Conservation (phyloP, 371 early-diverging fungal genomes). For the Circinella umbellata region DNA sequence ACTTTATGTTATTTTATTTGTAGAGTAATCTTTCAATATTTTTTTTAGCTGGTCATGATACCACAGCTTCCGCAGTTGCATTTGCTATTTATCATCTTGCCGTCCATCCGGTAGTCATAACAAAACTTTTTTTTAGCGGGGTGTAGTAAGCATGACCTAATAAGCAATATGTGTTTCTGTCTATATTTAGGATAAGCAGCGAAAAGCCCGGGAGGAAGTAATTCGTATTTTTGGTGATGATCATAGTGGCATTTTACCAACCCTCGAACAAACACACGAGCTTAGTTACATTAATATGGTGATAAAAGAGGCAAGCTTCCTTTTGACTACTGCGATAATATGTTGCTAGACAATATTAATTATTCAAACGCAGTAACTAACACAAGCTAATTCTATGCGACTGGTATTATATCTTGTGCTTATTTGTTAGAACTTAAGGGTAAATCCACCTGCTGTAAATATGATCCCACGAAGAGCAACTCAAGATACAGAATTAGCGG, state of each 20-base stretch:
- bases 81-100: slow-evolving; percentile 35
- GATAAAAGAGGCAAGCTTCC: slow-evolving; percentile 33
- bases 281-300: slow-evolving; percentile 48
- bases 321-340: too few species aligned
- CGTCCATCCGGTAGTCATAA: slow-evolving; percentile 11
- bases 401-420: not conserved
- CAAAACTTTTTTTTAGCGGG: too few species aligned
- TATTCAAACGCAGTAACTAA: too few species aligned
- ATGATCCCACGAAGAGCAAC: slow-evolving; percentile 11
- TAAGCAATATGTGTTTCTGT: not conserved
- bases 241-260: slow-evolving; percentile 26
- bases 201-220: not conserved
- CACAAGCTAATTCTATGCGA: too few species aligned
- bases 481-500: slow-evolving; percentile 18
- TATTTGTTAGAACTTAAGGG: slow-evolving; percentile 21
- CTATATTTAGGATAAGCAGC: not conserved
- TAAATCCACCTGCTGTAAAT: slow-evolving; percentile 6
- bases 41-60: slow-evolving; percentile 56
- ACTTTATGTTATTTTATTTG: not conserved
- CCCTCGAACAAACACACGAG: slow-evolving; percentile 42
- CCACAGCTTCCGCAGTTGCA: slow-evolving; percentile 39
- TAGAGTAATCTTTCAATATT: slow-evolving; percentile 55
- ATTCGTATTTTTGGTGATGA: slow-evolving; percentile 20
- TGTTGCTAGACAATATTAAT: too few species aligned
- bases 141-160: too few species aligned